phyloP scores from a whole-genome alignment of 306 rosid genomes.

The Oemleria cerasiformis region DNA sequence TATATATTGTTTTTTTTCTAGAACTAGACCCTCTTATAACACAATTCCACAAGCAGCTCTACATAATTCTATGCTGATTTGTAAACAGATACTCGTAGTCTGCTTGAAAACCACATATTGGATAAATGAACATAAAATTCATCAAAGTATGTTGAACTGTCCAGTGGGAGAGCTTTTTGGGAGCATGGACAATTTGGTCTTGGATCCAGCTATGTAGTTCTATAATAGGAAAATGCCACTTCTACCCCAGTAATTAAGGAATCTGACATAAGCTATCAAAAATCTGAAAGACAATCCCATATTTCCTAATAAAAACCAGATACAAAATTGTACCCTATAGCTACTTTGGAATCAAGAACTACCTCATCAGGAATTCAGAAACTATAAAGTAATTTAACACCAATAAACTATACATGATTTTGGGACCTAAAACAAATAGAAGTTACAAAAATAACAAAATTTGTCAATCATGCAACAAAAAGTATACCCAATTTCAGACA shows the following conservation, averaged over 20 bases:
- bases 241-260: not conserved
- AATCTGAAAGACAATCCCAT: not conserved
- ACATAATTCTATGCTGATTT: not conserved
- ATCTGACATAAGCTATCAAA: not conserved
- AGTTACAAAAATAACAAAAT: no score
- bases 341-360: not conserved
- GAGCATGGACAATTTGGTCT: not conserved
- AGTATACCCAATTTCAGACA: constrained; percentile 3
- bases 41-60: not conserved
- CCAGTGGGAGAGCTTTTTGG: not conserved
- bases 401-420: not conserved
- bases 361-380: not conserved
- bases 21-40: not conserved
- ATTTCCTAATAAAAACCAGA: not conserved
- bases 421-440: constrained; percentile 1
- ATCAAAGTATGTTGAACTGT: not conserved
- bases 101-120: not conserved
- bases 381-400: not conserved
- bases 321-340: not conserved
- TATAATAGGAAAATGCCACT: not conserved
- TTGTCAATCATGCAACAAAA: not conserved
- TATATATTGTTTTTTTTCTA: not conserved
- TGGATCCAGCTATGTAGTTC: not conserved
- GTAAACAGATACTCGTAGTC: not conserved
- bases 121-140: not conserved